Conservation (phyloP, 805 yeast genomes). For the Nakazawaea sp. region DNA sequence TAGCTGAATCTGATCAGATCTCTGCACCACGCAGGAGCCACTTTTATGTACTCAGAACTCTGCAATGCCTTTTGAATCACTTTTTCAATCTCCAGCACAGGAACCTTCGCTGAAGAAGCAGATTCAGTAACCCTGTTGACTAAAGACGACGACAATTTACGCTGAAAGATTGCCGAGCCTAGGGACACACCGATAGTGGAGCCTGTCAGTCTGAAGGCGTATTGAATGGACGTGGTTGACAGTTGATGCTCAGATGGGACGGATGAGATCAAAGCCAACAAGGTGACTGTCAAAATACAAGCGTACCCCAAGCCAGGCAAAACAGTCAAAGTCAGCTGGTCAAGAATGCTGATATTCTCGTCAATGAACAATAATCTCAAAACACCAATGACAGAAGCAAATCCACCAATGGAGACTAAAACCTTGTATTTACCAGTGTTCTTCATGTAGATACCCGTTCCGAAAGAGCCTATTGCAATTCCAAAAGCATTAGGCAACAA, state of each 20-base stretch:
- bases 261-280: conserved; percentile 65
- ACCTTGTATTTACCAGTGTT: conserved; percentile 55
- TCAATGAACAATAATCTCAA: conserved; percentile 21
- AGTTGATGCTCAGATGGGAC: conserved; percentile 67
- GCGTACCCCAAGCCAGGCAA: conserved; percentile 53
- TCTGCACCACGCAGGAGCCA: conserved; percentile 11
- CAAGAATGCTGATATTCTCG: conserved; percentile 27
- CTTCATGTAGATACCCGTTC: conserved; percentile 60
- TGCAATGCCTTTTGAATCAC: conserved; percentile 8
- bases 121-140: conserved; percentile 9
- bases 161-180: conserved; percentile 61
- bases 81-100: conserved; percentile 1
- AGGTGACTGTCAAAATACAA: conserved; percentile 55
- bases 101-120: neutral
- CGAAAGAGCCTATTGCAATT: conserved; percentile 55
- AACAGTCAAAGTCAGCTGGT: conserved; percentile 35
- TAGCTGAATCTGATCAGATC: conserved; percentile 11
- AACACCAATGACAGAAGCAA: conserved; percentile 38
- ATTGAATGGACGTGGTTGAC: conserved; percentile 76
- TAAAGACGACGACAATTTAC: conserved; percentile 28
- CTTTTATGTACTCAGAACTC: conserved; percentile 5
- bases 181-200: conserved; percentile 77
- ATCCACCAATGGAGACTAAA: conserved; percentile 33
- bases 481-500: conserved; percentile 55
- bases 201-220: conserved; percentile 80